Evolutionary conservation across 192 early-diverging fungal genomes (phyloP), one percentile per base, ranked within the genome.

Genomic region (Coemansia erecta): DNA sequence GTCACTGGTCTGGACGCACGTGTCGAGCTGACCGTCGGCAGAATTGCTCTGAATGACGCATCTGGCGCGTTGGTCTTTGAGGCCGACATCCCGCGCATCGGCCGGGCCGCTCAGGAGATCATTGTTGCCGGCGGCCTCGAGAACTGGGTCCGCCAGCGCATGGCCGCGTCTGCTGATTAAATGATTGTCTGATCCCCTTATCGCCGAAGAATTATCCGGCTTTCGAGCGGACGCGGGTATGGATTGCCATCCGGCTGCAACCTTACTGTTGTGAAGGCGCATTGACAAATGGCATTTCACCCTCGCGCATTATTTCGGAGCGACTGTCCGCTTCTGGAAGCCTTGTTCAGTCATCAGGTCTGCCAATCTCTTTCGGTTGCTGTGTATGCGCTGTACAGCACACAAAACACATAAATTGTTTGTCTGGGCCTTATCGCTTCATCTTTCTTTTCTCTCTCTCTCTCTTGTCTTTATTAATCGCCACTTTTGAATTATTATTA

Each of bases 41-140:
- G 58, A 26, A 70, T 92, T 18, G 21, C 52, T 22, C 66, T 81
- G 40, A 40, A 41, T 7, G 63, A 72, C 23, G 60, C 35, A 4
- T 8, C 48, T 3, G 75, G 71, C 9, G 17, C 43, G 35, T 4
- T 21, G 8, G 61, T 64, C 40, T 73, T 71, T 31, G 60, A 69
- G 39, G 60, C 58, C 23, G 49, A 19, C 0, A 58, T 90, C 14
- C 86, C 88, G 4, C 66, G 64, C 50, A 86, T 92, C 28, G 97
- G 97, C n/a, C 88, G 76, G 80, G 94, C 93, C 43, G 94, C 95
- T n/a, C 97, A 98, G 81, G 97, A 98, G 78, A 80, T 99, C 58
- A 89, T 96, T 81, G 86, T 97, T 31, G 92, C 86, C 18, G 92
- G 90, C 22, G 97, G 95, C 31, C 82, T 98, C 46, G 97, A 98